Conservation (phyloP, 768 basidiomycete species). For the Lentinula sp. region DNA sequence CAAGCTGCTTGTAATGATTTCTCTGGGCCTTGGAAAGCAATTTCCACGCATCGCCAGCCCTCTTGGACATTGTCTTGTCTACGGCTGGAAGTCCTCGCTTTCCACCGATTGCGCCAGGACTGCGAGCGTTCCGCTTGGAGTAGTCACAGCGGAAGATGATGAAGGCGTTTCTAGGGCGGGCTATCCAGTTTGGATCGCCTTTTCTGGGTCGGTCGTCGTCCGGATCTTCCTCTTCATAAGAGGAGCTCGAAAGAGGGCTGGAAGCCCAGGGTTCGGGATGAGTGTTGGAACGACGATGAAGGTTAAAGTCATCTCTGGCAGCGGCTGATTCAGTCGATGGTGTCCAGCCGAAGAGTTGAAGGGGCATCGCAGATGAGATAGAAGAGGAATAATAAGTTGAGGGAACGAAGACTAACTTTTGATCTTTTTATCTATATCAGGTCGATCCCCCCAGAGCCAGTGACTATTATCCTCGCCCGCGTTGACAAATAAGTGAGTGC, state of each 20-base stretch:
- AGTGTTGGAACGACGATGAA: neutral
- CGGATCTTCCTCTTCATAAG: neutral
- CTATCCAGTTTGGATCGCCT: conserved; percentile 18
- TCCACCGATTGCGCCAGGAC: conserved; percentile 5
- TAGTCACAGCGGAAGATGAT: conserved; percentile 49
- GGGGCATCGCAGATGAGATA: neutral
- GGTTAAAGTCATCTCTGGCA: neutral
- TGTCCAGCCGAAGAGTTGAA: neutral
- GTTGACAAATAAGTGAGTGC: neutral
- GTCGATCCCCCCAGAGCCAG: neutral
- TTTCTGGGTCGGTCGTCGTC: neutral
- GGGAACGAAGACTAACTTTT: neutral
- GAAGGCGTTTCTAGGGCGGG: conserved; percentile 52
- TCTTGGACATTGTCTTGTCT: conserved; percentile 37
- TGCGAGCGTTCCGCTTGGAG: neutral
- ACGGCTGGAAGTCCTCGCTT: conserved; percentile 22
- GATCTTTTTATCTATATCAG: neutral
- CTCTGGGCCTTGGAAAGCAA: conserved; percentile 29
- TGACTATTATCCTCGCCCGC: neutral
- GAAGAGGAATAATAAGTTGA: neutral
- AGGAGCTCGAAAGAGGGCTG: neutral
- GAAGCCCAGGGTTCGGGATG: neutral
- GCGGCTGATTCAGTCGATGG: neutral
- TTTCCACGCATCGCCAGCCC: conserved; percentile 59
- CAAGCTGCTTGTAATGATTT: conserved; percentile 29